phyloP scores from a whole-genome alignment of 2,329 filamentous ascomycete genomes.

The Stylonectria norvegica region DNA sequence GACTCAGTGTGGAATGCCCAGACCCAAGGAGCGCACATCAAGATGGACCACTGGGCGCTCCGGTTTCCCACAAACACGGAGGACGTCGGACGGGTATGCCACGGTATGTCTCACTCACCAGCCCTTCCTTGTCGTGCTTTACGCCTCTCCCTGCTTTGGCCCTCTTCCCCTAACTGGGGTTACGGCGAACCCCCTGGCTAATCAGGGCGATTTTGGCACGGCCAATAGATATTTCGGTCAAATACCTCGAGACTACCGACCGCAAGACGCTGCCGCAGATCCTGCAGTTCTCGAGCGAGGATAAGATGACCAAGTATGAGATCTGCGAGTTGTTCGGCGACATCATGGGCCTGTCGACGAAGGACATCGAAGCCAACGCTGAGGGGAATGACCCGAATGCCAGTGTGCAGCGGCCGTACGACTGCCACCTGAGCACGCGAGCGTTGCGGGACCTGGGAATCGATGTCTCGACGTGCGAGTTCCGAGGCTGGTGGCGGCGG shows the following conservation, averaged over 20 bases:
- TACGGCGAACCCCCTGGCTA: too few species aligned
- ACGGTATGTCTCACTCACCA: slow-evolving; percentile 47
- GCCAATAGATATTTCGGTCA: slow-evolving; percentile 61
- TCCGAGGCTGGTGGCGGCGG: slow-evolving; percentile 76
- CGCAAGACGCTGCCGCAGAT: slow-evolving; percentile 59
- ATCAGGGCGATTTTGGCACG: slow-evolving; percentile 1
- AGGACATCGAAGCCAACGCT: slow-evolving; percentile 65
- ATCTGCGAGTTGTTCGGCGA: slow-evolving; percentile 76
- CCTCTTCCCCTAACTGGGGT: background rate
- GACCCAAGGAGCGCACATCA: slow-evolving; percentile 56
- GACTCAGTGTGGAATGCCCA: slow-evolving; percentile 73
- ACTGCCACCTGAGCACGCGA: slow-evolving; percentile 81
- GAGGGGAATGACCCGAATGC: slow-evolving; percentile 70
- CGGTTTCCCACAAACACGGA: slow-evolving; percentile 87
- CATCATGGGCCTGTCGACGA: slow-evolving; percentile 71
- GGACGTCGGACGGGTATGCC: slow-evolving; percentile 76
- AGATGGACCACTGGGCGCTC: slow-evolving; percentile 83
- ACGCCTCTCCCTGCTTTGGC: background rate
- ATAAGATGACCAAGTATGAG: slow-evolving; percentile 84
- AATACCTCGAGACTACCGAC: slow-evolving; percentile 57
- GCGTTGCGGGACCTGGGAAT: slow-evolving; percentile 71
- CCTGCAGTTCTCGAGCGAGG: slow-evolving; percentile 84
- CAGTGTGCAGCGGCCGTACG: slow-evolving; percentile 75
- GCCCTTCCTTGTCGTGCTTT: slow-evolving; percentile 9
- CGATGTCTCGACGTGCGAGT: slow-evolving; percentile 69